Evolutionary conservation across 129 eudicot species (phyloP).

Genomic region (Flaveria brownii): DNA sequence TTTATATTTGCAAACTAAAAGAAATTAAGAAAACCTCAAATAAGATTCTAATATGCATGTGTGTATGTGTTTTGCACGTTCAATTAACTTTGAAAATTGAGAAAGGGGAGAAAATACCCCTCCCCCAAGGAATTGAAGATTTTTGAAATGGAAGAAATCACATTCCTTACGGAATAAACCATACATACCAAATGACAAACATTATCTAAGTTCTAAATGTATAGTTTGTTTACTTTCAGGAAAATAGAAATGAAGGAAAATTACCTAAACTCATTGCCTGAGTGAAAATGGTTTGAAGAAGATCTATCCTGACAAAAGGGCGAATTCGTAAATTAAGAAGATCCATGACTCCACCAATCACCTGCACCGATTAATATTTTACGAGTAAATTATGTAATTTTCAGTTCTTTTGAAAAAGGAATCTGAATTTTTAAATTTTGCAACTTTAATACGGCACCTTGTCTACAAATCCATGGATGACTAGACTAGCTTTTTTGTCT

Average conservation of each 20-base stretch:
- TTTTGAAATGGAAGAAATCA: not conserved
- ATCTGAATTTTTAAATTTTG: not conserved
- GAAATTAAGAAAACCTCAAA: not conserved
- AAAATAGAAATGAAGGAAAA: slow-evolving; percentile 20
- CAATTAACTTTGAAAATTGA: not conserved
- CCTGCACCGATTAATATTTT: slow-evolving; percentile 45
- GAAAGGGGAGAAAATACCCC: not conserved
- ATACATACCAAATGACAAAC: not conserved
- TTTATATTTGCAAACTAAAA: not conserved
- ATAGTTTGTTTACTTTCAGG: not conserved
- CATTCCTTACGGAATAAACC: not conserved
- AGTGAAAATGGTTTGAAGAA: slow-evolving; percentile 64
- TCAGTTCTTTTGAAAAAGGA: slow-evolving; percentile 4
- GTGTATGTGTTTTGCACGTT: not conserved
- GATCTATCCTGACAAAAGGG: slow-evolving; percentile 89
- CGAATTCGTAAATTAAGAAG: slow-evolving; percentile 59
- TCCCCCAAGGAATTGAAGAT: not conserved
- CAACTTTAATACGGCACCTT: slow-evolving; percentile 46
- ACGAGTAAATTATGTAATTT: not conserved
- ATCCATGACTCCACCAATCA: slow-evolving; percentile 80
- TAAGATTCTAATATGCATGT: not conserved
- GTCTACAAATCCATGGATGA: slow-evolving; percentile 86
- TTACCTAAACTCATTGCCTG: slow-evolving; percentile 73
- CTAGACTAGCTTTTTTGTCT: slow-evolving; percentile 92
- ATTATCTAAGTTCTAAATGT: not conserved